Conservation (phyloP, 306 rosid species). For the Parietaria judaica region DNA sequence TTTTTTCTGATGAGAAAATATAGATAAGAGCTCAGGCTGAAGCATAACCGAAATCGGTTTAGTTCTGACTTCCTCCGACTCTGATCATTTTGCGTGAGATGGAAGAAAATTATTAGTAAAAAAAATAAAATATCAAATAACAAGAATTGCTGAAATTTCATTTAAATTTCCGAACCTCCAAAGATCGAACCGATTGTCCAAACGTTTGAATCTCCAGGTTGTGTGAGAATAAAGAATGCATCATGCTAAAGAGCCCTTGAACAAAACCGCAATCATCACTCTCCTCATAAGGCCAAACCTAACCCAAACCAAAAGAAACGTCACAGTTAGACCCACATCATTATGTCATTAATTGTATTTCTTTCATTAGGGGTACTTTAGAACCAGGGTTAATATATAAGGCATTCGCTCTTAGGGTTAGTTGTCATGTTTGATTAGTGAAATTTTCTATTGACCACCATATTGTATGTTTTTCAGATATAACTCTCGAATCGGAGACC, state of each 20-base stretch:
- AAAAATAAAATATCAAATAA: neutral
- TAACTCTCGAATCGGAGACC: no score
- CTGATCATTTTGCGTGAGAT: constrained; percentile 31
- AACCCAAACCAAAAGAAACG: neutral
- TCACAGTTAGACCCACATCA: no score
- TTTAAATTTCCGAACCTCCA: constrained; percentile 41
- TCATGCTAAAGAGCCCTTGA: constrained; percentile 83
- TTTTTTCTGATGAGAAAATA: constrained; percentile 82
- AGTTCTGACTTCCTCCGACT: constrained; percentile 68
- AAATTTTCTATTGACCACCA: no score
- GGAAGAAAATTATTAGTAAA: neutral
- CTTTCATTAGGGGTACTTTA: no score
- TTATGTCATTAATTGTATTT: no score
- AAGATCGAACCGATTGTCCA: constrained; percentile 35
- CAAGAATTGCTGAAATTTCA: neutral
- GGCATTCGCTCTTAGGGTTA: no score
- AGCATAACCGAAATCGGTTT: constrained; percentile 58
- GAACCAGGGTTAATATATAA: no score
- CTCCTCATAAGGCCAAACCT: constrained; percentile 98
- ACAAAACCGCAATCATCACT: constrained; percentile 75
- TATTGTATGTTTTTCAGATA: no score
- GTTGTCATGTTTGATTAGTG: no score
- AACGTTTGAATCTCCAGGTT: constrained; percentile 43
- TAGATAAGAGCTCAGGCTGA: constrained; percentile 76
- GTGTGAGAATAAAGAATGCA: constrained; percentile 59